Percentiles rank a stretch among this genome's conserved stretches.
phyloP scores from a whole-genome alignment of 176 grass and related monocot species.

The Cenchrus americanus region DNA sequence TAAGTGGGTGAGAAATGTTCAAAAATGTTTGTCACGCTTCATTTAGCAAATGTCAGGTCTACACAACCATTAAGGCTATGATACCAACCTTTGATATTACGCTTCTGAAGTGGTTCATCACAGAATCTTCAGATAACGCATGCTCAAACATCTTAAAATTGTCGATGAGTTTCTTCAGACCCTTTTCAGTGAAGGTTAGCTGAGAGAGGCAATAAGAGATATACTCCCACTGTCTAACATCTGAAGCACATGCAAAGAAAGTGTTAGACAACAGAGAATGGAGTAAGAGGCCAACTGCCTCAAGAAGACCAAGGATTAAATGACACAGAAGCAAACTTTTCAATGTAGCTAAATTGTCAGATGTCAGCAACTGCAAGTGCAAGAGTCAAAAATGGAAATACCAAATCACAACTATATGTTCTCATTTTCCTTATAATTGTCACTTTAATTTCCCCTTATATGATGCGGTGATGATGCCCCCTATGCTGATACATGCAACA shows the following conservation, averaged over 20 bases:
- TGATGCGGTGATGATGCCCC: neutral
- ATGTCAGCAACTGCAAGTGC: neutral
- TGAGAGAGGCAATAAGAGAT: conserved; percentile 97
- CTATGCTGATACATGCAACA: neutral
- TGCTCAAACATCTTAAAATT: conserved; percentile 97
- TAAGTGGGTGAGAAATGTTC: conserved; percentile 18
- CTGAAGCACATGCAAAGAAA: conserved; percentile 57
- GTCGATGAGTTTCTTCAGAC: conserved; percentile 90
- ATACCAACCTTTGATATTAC: conserved; percentile 78
- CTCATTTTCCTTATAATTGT: neutral
- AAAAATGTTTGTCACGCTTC: conserved; percentile 9
- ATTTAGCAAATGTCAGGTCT: conserved; percentile 25
- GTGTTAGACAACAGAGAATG: neutral
- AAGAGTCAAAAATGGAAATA: neutral
- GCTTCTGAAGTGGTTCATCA: conserved; percentile 87
- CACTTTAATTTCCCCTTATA: neutral
- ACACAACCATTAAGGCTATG: conserved; percentile 28
- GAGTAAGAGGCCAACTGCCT: neutral
- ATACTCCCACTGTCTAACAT: conserved; percentile 86
- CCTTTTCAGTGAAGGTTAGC: conserved; percentile 91
- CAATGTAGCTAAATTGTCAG: neutral
- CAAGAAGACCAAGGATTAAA: conserved; percentile 29
- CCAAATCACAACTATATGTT: neutral
- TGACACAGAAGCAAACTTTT: conserved; percentile 9
- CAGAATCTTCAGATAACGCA: conserved; percentile 80